Evolutionary conservation across 2,329 filamentous ascomycete species (phyloP).

Genomic region (Xylariaceae sp.): DNA sequence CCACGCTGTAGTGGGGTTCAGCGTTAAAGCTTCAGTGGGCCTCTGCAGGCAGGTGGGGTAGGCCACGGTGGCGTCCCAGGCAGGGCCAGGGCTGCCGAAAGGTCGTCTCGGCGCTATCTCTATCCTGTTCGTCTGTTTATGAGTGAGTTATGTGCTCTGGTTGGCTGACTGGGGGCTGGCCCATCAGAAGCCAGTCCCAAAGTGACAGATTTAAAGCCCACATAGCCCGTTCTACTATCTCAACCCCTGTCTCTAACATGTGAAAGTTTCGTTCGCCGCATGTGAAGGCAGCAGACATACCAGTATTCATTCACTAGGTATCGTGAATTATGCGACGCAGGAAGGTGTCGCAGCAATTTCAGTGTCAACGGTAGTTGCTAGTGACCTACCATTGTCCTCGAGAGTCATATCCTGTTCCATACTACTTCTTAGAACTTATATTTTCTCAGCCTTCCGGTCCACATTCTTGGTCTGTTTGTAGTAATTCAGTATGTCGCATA

Average conservation of each 20-base stretch:
- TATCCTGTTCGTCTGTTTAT: constrained; percentile 8
- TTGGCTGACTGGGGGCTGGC: not conserved
- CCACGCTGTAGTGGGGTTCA: constrained; percentile 12
- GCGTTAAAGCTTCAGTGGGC: constrained; percentile 1
- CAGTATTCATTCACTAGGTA: not conserved
- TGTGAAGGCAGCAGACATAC: no score
- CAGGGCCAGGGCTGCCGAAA: not conserved
- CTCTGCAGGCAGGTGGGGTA: not conserved
- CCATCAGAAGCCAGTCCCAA: not conserved
- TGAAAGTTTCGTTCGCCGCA: no score
- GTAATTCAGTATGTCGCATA: no score
- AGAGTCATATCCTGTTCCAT: no score
- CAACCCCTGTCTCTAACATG: constrained; percentile 26
- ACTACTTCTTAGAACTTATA: no score
- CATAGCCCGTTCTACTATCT: constrained; percentile 18
- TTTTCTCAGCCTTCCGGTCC: no score
- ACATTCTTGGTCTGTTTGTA: no score
- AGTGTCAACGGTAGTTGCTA: no score
- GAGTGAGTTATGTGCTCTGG: constrained; percentile 1
- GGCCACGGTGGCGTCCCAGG: constrained; percentile 10
- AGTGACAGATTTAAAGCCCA: not conserved
- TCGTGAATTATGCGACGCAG: not conserved
- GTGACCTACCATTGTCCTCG: no score
- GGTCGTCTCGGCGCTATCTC: not conserved
- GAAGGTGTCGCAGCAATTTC: no score